Evolutionary conservation across 2,329 filamentous ascomycete species (phyloP), one percentile per base, ranked within the genome.

Genomic region (Beauveria sp.): DNA sequence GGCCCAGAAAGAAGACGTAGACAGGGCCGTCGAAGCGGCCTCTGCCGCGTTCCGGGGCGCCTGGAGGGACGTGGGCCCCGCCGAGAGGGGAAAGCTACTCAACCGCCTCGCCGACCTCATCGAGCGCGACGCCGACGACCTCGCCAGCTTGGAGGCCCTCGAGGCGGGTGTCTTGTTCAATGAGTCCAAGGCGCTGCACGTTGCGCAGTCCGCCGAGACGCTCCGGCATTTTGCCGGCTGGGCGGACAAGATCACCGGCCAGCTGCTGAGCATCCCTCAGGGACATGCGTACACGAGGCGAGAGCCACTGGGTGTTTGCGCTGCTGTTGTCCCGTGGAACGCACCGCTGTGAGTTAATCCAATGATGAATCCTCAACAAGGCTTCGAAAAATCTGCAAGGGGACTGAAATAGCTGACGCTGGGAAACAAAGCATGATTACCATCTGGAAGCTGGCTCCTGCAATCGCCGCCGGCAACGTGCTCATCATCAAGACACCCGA

Each of bases 301-400:
- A 42, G 85, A 90, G 69, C 87, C 88, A 1, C 75, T 90, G 42
- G 88, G 88, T 47, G 88, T 91, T 0, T 88, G 87, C 63, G 87
- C 80, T 1, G 77, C 78, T 69, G 89, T 91, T 60, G 89, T 89
- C 59, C 86, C 87, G 0, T 91, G 88, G 87, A 91, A 91, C 70
- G 89, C 86, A 64, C 88, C 88, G 3, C 75, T 89, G 50, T 52
- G 12, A 38, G 50, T 49, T 20, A 12, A 5, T 16, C 34, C 30
- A 3, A 12, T 12, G 10, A 34, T 34, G 3, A 8, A 34, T 12
- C 8, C 8, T 12, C 20, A 46, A n/a, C 20, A 22, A 46, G 20
- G 18, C 43, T 0, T 46, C 5, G 8, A 43, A 43, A 20, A 3
- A 18, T 43, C 2, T 43, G 18, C 42, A 43, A 20, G 34, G 5